Conservation (phyloP, 495 filamentous ascomycete genomes). For the Annulohypoxylon stygium region DNA sequence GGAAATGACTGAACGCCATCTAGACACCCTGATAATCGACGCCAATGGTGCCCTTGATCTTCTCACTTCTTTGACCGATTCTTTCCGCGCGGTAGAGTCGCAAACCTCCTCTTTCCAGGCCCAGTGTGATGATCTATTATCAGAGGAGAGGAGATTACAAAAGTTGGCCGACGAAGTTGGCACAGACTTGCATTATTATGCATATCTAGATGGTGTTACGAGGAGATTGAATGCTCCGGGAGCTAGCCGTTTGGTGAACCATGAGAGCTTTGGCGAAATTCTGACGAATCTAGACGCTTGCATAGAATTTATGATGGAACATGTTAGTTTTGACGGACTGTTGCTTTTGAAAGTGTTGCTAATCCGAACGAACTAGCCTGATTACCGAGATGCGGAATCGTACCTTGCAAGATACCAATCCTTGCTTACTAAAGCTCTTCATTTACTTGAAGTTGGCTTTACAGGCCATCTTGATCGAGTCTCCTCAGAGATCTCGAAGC, state of each 20-base stretch:
- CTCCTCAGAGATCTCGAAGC: conserved; percentile 59
- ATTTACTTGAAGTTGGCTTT: conserved; percentile 66
- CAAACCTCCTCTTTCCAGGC: conserved; percentile 93
- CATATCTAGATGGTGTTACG: conserved; percentile 90
- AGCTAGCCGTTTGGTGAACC: conserved; percentile 83
- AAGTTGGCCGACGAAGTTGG: conserved; percentile 83
- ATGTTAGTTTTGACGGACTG: conserved; percentile 66
- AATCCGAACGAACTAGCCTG: conserved; percentile 63
- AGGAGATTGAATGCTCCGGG: conserved; percentile 91
- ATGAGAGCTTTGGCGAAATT: conserved; percentile 86
- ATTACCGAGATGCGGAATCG: conserved; percentile 85
- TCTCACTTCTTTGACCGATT: conserved; percentile 79
- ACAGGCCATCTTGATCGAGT: conserved; percentile 59
- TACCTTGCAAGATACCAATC: conserved; percentile 94
- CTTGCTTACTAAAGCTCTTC: conserved; percentile 71
- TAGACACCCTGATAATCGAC: conserved; percentile 82
- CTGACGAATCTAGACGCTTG: conserved; percentile 86
- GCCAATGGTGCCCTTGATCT: conserved; percentile 79
- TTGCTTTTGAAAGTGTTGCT: conserved; percentile 30
- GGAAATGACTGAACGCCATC: conserved; percentile 79
- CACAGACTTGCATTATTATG: conserved; percentile 89
- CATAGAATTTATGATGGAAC: conserved; percentile 86
- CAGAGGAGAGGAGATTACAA: conserved; percentile 81
- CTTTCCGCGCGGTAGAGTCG: conserved; percentile 85
- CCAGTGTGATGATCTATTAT: conserved; percentile 87